phyloP scores from a whole-genome alignment of 2,329 filamentous ascomycete species.

The Aspergillus nomiae region DNA sequence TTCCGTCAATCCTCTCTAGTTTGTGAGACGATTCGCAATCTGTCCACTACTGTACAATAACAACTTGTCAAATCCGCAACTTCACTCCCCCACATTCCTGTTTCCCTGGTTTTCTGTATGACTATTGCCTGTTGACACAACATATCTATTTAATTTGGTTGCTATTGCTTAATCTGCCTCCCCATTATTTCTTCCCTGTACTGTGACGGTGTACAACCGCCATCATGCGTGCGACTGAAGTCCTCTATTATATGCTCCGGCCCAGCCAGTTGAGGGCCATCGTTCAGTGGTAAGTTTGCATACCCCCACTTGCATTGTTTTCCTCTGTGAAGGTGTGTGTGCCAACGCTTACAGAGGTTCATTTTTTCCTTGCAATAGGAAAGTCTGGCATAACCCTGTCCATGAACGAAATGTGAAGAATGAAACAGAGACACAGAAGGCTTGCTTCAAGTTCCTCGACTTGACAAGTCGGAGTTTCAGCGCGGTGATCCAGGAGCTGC shows the following conservation, averaged over 20 bases:
- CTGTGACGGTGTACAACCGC: conserved; percentile 14
- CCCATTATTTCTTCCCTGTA: conserved; percentile 14
- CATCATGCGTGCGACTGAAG: conserved; percentile 46
- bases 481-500: conserved; percentile 91
- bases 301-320: not conserved
- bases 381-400: conserved; percentile 93
- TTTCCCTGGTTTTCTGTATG: conserved; percentile 15
- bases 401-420: conserved; percentile 77
- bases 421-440: conserved; percentile 71
- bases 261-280: conserved; percentile 78
- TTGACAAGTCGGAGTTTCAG: conserved; percentile 91
- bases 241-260: conserved; percentile 74
- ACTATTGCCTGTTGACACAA: conserved; percentile 11
- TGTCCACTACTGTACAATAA: conserved; percentile 2
- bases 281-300: conserved; percentile 74
- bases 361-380: conserved; percentile 58
- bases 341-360: conserved; percentile 15
- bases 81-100: conserved; percentile 3
- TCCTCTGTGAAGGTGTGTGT: conserved; percentile 6
- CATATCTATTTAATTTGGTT: conserved; percentile 18
- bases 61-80: not conserved
- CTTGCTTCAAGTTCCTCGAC: conserved; percentile 85
- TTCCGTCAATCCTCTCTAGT: not conserved
- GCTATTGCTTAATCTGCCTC: conserved; percentile 20
- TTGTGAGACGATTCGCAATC: not conserved